Percentiles rank a stretch among this genome's conserved stretches.
phyloP scores from a whole-genome alignment of 805 yeast species.

The Kockiozyma suomiensis region DNA sequence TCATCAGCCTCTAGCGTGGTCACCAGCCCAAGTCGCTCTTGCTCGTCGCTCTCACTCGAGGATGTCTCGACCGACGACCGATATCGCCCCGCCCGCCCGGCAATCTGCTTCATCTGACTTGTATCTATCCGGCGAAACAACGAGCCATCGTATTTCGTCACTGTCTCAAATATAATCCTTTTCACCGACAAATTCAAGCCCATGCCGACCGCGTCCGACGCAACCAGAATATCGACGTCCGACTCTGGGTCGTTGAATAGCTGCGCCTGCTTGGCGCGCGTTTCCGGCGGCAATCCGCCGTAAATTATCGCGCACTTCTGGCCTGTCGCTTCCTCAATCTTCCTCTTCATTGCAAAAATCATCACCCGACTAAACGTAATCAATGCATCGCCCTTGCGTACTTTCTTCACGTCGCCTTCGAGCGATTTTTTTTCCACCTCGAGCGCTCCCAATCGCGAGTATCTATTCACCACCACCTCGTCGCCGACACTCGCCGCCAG shows the following conservation, averaged over 20 bases:
- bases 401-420: constrained; percentile 44
- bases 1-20: constrained; percentile 36
- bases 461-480: constrained; percentile 65
- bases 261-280: constrained; percentile 79
- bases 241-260: constrained; percentile 71
- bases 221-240: constrained; percentile 77
- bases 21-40: constrained; percentile 35
- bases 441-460: constrained; percentile 74
- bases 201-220: constrained; percentile 98
- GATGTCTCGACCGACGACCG: constrained; percentile 34
- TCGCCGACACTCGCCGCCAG: constrained; percentile 77
- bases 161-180: constrained; percentile 72
- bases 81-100: constrained; percentile 93
- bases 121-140: constrained; percentile 52
- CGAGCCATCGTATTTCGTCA: constrained; percentile 71
- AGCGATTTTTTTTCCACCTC: constrained; percentile 51
- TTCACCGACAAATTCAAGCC: constrained; percentile 84
- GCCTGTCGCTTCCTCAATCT: constrained; percentile 65
- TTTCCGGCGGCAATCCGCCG: constrained; percentile 96
- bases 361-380: constrained; percentile 79
- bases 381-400: constrained; percentile 81
- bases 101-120: constrained; percentile 85
- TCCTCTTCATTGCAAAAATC: constrained; percentile 68
- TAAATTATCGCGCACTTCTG: constrained; percentile 84
- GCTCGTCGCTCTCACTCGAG: background rate